Conservation (phyloP, 2,329 filamentous ascomycete species). For the Shiraia bambusicola region DNA sequence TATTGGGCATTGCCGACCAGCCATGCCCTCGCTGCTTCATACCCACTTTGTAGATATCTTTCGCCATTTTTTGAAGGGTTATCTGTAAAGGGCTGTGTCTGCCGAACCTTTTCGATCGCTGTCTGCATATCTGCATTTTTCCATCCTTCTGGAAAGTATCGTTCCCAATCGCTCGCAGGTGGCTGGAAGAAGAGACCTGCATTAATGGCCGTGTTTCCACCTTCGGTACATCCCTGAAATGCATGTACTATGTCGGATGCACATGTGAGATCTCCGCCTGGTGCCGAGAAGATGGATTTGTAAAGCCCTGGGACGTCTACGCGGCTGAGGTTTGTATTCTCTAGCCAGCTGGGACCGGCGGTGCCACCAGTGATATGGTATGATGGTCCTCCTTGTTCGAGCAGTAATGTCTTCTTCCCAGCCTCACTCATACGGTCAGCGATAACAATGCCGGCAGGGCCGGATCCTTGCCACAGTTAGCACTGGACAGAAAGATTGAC, state of each 20-base stretch:
- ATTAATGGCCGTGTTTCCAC: slow-evolving; percentile 57
- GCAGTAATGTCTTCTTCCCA: slow-evolving; percentile 54
- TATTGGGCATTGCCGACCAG: slow-evolving; percentile 54
- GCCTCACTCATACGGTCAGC: slow-evolving; percentile 55
- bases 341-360: slow-evolving; percentile 53
- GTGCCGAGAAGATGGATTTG: slow-evolving; percentile 52
- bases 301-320: slow-evolving; percentile 57
- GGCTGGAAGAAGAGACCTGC: slow-evolving; percentile 58
- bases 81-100: slow-evolving; percentile 49
- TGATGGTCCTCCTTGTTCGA: slow-evolving; percentile 55
- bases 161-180: slow-evolving; percentile 55
- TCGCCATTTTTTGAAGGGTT: slow-evolving; percentile 50
- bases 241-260: slow-evolving; percentile 43
- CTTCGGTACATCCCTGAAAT: slow-evolving; percentile 55
- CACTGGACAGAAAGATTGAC: not conserved
- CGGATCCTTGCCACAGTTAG: slow-evolving; percentile 36
- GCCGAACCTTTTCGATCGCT: slow-evolving; percentile 51
- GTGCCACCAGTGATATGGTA: slow-evolving; percentile 53
- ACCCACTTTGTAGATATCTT: slow-evolving; percentile 53
- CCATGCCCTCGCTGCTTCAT: slow-evolving; percentile 52
- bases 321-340: slow-evolving; percentile 51
- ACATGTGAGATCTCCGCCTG: slow-evolving; percentile 46
- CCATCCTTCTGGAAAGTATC: slow-evolving; percentile 54
- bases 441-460: slow-evolving; percentile 56
- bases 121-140: slow-evolving; percentile 52